phyloP scores from a whole-genome alignment of 495 filamentous ascomycete species.

The Lasiosphaeria hispida region DNA sequence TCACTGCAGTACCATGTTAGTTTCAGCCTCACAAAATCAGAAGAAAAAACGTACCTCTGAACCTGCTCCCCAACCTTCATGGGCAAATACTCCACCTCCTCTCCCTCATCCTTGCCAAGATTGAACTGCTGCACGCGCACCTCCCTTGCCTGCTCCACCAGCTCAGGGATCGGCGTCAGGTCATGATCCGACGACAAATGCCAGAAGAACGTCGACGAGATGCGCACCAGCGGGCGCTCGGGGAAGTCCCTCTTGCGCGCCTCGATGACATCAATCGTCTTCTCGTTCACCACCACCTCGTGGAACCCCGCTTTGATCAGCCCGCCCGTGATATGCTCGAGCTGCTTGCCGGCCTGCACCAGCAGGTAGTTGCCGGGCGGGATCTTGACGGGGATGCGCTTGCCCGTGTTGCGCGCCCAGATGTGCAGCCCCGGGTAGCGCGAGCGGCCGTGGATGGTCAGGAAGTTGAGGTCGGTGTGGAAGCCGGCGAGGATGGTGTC shows the following conservation, averaged over 20 bases:
- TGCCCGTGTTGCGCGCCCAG: slow-evolving; percentile 53
- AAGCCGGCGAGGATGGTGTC: slow-evolving; percentile 54
- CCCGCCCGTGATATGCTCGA: slow-evolving; percentile 51
- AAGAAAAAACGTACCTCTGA: slow-evolving; percentile 36
- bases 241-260: slow-evolving; percentile 33
- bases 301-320: slow-evolving; percentile 54
- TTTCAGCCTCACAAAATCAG: not conserved
- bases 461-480: slow-evolving; percentile 55
- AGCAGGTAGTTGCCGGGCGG: slow-evolving; percentile 47
- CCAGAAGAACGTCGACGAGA: slow-evolving; percentile 52
- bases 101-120: slow-evolving; percentile 47
- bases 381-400: slow-evolving; percentile 48
- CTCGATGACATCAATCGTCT: slow-evolving; percentile 38
- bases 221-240: slow-evolving; percentile 44
- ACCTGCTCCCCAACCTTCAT: slow-evolving; percentile 52
- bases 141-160: slow-evolving; percentile 35
- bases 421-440: slow-evolving; percentile 53
- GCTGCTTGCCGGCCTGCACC: slow-evolving; percentile 54
- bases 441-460: slow-evolving; percentile 54
- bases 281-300: slow-evolving; percentile 52
- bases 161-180: slow-evolving; percentile 38
- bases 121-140: slow-evolving; percentile 41
- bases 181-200: slow-evolving; percentile 48
- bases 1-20: slow-evolving; percentile 24
- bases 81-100: slow-evolving; percentile 37